These are phyloP conservation scores for Posidonia oceanica DNA, from an alignment of 116 monocot species.

Conservation along the genomic window DNA sequence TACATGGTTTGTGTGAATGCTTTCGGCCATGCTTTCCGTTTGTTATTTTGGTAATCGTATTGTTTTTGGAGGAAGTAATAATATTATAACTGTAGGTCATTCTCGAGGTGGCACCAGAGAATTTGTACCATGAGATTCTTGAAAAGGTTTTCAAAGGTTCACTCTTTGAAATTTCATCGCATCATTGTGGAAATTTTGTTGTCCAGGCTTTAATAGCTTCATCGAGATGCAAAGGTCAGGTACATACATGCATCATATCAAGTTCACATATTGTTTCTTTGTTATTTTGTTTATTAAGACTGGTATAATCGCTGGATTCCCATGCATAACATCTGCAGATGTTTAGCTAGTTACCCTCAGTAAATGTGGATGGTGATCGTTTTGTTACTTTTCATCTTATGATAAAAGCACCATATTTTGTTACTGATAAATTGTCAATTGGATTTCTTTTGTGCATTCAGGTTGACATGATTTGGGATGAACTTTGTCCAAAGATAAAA, in stretches of 20 bases:
- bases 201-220: conserved; percentile 87
- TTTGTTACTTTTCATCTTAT: too few species aligned
- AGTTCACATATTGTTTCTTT: background rate
- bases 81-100: conserved; percentile 47
- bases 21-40: too few species aligned
- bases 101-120: conserved; percentile 69
- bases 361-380: too few species aligned
- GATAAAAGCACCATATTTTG: too few species aligned
- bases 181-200: conserved; percentile 81
- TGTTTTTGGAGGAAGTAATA: too few species aligned
- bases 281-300: too few species aligned
- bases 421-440: background rate
- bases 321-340: too few species aligned
- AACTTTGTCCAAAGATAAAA: conserved; percentile 48
- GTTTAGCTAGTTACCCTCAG: too few species aligned
- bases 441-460: conserved; percentile 11
- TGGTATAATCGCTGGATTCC: too few species aligned
- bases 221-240: conserved; percentile 51
- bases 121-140: conserved; percentile 46
- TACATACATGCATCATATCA: conserved; percentile 18
- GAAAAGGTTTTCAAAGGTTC: conserved; percentile 61
- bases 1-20: too few species aligned
- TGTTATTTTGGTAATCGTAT: too few species aligned
- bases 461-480: conserved; percentile 61
- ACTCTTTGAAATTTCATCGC: conserved; percentile 61